Percentiles rank a stretch among this genome's conserved stretches.
phyloP scores from a whole-genome alignment of 2,329 filamentous ascomycete species.

The Fusarium keratoplasticum region DNA sequence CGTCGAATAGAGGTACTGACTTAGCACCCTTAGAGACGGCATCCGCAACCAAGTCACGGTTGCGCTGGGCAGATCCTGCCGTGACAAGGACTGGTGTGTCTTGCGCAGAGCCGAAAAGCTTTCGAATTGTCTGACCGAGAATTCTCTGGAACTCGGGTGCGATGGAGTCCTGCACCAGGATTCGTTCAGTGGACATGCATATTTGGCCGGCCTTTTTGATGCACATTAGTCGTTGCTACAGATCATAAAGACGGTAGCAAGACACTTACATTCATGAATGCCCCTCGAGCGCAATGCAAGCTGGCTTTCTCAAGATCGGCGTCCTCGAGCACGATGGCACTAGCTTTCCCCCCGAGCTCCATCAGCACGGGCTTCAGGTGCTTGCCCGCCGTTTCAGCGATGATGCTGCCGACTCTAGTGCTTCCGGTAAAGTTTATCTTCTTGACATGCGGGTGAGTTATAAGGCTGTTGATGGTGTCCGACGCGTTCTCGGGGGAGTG shows the following conservation, averaged over 20 bases:
- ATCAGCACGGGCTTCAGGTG: slow-evolving; percentile 82
- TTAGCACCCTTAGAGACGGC: slow-evolving; percentile 16
- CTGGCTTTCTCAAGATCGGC: slow-evolving; percentile 81
- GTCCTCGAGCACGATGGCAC: slow-evolving; percentile 80
- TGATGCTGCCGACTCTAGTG: slow-evolving; percentile 77
- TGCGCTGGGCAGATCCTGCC: slow-evolving; percentile 7
- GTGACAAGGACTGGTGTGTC: slow-evolving; percentile 10
- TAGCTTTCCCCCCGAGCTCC: slow-evolving; percentile 85
- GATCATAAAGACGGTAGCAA: background rate
- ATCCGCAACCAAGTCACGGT: slow-evolving; percentile 10
- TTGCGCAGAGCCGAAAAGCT: slow-evolving; percentile 6
- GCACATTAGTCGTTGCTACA: background rate
- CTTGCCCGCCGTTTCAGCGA: slow-evolving; percentile 75
- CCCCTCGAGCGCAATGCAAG: slow-evolving; percentile 60
- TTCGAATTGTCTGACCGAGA: background rate
- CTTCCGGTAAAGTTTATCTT: slow-evolving; percentile 90
- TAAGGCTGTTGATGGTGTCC: slow-evolving; percentile 72
- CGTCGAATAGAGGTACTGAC: slow-evolving; percentile 2
- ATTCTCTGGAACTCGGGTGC: slow-evolving; percentile 3
- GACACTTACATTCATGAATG: slow-evolving; percentile 19
- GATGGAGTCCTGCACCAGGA: slow-evolving; percentile 19
- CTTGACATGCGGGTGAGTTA: slow-evolving; percentile 73
- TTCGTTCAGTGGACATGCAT: slow-evolving; percentile 81
- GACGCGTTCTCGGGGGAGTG: slow-evolving; percentile 73
- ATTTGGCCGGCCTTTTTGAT: slow-evolving; percentile 70